Evolutionary conservation across 2,329 filamentous ascomycete species (phyloP), one percentile per base, ranked within the genome.

Genomic region (Tolypocladium ophioglossoides): DNA sequence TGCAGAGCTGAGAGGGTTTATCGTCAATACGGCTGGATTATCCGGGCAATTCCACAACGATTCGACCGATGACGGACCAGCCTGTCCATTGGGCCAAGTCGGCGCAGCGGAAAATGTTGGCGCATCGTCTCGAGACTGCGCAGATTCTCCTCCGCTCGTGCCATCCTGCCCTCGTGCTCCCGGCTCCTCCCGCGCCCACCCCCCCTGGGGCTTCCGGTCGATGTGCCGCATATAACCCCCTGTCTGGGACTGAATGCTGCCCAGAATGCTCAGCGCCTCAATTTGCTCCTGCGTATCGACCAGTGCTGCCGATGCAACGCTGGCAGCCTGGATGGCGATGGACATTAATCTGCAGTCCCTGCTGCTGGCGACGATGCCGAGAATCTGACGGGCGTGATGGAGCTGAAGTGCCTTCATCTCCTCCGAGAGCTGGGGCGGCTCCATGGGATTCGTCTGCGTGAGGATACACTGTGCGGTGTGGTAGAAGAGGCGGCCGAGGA

Each of bases 401-500:
- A 85, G 76, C 61, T 87, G 84, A 64, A 87, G 78, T 5, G 79
- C 75, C 49, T 79, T 80, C 81, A 92, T 89, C 56, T 90, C 85
- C 4, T 82, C 74, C 2, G 78, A 76, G 20, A 75, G 74, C 39
- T 82, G 77, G 9, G 78, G 73, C 12, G 80, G 74, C 39, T 84
- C 77, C 52, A 86, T 68, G 0, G 91, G 91, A 66, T 96, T 86
- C 24, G 85, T 85, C 61, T 92, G 88, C 4, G 87, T 83, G 6
- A 96, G 78, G 37, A 96, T 73, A 58, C 88, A 86, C 71, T 92
- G 86, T 24, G 88, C 85, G 0, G 89, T 94, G 66, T 96, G 91
- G 66, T 95, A 96, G 67, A 96, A 91, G 10, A 96, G 76, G 49
- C 89, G 83, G 4, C 88, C 89, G 30, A 95, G 81, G 35, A 94